These are phyloP conservation scores for Fusarium virguliforme DNA, from an alignment of 2,329 filamentous ascomycete genomes.

Conservation along the genomic window DNA sequence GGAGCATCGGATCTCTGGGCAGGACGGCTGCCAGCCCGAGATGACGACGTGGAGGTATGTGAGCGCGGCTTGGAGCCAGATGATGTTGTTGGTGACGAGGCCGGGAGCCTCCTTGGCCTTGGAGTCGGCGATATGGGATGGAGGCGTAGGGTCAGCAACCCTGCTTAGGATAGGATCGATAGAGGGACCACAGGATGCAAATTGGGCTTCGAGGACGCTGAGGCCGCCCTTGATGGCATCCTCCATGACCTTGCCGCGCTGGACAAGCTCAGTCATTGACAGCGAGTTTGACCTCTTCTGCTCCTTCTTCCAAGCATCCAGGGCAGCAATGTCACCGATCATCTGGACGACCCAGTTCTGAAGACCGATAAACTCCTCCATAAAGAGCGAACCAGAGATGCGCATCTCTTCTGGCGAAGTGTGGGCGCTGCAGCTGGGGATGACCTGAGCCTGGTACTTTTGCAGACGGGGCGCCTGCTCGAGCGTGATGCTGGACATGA, in stretches of 20 bases:
- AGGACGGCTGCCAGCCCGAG: slow-evolving; percentile 67
- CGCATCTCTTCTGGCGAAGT: slow-evolving; percentile 40
- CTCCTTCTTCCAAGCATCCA: slow-evolving; percentile 71
- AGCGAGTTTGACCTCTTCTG: slow-evolving; percentile 62
- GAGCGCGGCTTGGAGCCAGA: slow-evolving; percentile 66
- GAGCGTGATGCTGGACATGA: slow-evolving; percentile 65
- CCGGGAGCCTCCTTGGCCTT: slow-evolving; percentile 44
- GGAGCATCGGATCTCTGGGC: slow-evolving; percentile 58
- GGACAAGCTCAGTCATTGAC: slow-evolving; percentile 63
- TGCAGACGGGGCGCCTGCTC: slow-evolving; percentile 61
- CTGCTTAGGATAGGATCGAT: slow-evolving; percentile 30
- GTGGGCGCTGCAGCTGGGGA: slow-evolving; percentile 53
- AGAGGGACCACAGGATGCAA: slow-evolving; percentile 4
- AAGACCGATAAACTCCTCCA: slow-evolving; percentile 70
- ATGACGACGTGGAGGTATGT: slow-evolving; percentile 66
- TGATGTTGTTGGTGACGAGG: slow-evolving; percentile 54
- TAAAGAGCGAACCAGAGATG: slow-evolving; percentile 55
- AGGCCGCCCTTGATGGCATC: slow-evolving; percentile 56
- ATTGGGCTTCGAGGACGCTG: slow-evolving; percentile 50
- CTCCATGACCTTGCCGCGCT: slow-evolving; percentile 62
- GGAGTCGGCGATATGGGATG: slow-evolving; percentile 38
- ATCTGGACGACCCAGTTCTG: slow-evolving; percentile 71
- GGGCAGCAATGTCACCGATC: slow-evolving; percentile 68
- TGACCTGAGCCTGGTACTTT: slow-evolving; percentile 59
- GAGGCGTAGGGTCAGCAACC: slow-evolving; percentile 46